Conservation (phyloP, 164 flowering plant species). For the Kingdonia uniflora region DNA sequence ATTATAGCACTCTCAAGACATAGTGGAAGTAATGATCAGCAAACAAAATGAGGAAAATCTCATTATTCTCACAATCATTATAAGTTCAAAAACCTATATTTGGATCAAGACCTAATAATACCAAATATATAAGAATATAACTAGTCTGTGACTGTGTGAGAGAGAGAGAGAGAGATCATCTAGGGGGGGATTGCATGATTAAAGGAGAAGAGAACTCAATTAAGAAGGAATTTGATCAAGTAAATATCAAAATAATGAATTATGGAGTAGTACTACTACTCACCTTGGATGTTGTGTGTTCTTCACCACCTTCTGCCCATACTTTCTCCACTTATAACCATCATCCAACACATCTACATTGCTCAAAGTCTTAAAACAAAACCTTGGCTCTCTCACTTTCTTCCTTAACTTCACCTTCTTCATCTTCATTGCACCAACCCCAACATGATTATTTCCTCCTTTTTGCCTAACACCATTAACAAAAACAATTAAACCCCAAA, state of each 20-base stretch:
- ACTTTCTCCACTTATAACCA: slow-evolving; percentile 92
- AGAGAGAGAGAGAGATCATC: too few species aligned
- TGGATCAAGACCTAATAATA: too few species aligned
- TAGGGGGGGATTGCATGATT: neutral
- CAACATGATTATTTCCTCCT: slow-evolving; percentile 36
- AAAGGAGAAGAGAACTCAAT: neutral
- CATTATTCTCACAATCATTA: too few species aligned
- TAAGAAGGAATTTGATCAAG: neutral
- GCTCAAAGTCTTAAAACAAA: slow-evolving; percentile 89
- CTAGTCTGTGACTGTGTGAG: too few species aligned
- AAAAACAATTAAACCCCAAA: neutral
- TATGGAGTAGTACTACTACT: neutral
- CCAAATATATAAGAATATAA: too few species aligned
- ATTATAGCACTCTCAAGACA: too few species aligned
- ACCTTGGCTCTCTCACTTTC: slow-evolving; percentile 87
- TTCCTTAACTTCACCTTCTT: slow-evolving; percentile 73
- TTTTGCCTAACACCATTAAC: slow-evolving; percentile 34
- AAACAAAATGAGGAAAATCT: too few species aligned
- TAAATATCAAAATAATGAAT: neutral
- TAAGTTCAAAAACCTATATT: too few species aligned
- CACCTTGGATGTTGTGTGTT: slow-evolving; percentile 91
- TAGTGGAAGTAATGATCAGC: too few species aligned
- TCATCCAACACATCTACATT: slow-evolving; percentile 87
- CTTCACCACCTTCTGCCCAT: slow-evolving; percentile 90
- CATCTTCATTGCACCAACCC: slow-evolving; percentile 60